Conservation (phyloP, 371 early-diverging fungal genomes). For the Saksenaea oblongispora region DNA sequence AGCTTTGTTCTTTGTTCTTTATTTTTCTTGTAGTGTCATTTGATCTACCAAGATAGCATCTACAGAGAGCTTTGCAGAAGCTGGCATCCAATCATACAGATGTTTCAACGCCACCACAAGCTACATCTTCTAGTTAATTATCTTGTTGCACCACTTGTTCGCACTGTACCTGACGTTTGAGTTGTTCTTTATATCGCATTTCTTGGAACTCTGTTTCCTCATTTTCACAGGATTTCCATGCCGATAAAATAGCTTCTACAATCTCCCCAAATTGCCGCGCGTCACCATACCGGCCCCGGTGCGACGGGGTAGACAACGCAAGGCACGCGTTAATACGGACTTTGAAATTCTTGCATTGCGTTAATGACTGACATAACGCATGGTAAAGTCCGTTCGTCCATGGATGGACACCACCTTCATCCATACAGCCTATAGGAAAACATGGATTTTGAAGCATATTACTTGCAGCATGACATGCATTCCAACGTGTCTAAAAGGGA, state of each 20-base stretch:
- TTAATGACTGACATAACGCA: slow-evolving; percentile 57
- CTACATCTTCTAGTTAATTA: neutral
- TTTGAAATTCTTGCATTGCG: slow-evolving; percentile 74
- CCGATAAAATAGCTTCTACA: slow-evolving; percentile 43
- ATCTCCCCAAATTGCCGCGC: slow-evolving; percentile 36
- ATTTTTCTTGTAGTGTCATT: neutral
- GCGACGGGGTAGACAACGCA: slow-evolving; percentile 59
- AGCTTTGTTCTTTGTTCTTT: neutral
- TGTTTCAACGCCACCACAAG: neutral
- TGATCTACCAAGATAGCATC: neutral
- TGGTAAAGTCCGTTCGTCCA: slow-evolving; percentile 61
- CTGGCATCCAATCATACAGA: slow-evolving; percentile 1
- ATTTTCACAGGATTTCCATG: slow-evolving; percentile 38
- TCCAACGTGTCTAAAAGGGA: slow-evolving; percentile 70
- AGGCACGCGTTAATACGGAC: slow-evolving; percentile 79
- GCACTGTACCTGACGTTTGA: slow-evolving; percentile 51
- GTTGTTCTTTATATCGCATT: slow-evolving; percentile 59
- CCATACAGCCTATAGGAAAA: slow-evolving; percentile 63
- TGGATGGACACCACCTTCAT: slow-evolving; percentile 26
- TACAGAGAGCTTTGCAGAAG: neutral
- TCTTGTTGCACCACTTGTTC: neutral
- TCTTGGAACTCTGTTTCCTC: slow-evolving; percentile 55
- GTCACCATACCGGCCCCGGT: slow-evolving; percentile 53
- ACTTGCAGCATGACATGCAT: slow-evolving; percentile 76
- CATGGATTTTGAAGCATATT: slow-evolving; percentile 61